Base-by-base conservation (phyloP, 2,329 filamentous ascomycete genomes). In the Diaporthe sp. region DNA sequence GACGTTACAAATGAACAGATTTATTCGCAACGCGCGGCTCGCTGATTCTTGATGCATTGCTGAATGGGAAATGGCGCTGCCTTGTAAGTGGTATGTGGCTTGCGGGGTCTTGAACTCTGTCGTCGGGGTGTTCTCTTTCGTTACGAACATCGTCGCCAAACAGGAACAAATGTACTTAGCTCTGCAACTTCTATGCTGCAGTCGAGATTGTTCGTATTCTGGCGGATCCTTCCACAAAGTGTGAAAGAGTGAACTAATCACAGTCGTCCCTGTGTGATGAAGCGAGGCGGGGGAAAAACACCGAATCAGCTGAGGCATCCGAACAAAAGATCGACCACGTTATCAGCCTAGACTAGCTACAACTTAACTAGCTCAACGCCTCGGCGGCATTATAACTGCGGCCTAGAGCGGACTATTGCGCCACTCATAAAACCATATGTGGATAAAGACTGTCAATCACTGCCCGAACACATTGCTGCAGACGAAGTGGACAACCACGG, bases 241-340 rank as follows among this genome's bases (percentile, higher is more conserved):
- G 4, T 20, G 10, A 34, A n/a, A 39, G 22, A 58, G 42, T 20
- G 10, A 22, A 12, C 13, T 31, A 2, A 7, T 31, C 13, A 20
- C 7, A 34, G 3, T 22, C 9, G 10, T 44, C 39, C n/a, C 9
- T 10, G 39, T 63, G 57, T 4, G 39, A 25, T 31, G 42, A n/a
- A 25, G 42, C 25, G 17, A 65, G 10, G 17, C 25, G 42, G 25
- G 42, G 25, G 25, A 49, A 10, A 5, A 10, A 13, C 25, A 2
- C 31, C 39, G 25, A 34, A 34, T 49, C 25, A 67, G 61, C 61
- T 47, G 44, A 67, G 13, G 42, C 42, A 34, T 20, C 28, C 22
- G 28, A 51, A 67, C 42, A 51, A 51, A 67, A 51, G 63, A 67
- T 51, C 63, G 12, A 51, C 63, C 28, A 67, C 25, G 20, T 17